Evolutionary conservation across 2,329 filamentous ascomycete genomes (phyloP).

Genomic region (Penicillium sp.): DNA sequence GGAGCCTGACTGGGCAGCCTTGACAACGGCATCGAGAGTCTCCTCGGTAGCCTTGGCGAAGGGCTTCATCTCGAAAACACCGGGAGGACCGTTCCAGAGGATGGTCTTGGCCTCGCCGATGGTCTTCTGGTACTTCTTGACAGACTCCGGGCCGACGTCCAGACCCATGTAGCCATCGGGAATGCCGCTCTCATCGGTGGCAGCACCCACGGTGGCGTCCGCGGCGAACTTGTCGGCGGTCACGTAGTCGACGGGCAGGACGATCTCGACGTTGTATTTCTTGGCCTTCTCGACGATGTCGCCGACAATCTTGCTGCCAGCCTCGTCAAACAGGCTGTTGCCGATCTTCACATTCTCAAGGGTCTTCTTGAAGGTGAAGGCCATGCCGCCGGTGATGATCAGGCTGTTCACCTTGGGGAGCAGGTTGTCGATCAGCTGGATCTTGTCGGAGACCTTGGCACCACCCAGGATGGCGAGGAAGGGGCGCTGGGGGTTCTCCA

Average conservation of each 20-base stretch:
- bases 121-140: constrained; percentile 82
- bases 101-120: constrained; percentile 91
- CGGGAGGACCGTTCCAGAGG: constrained; percentile 96
- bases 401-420: constrained; percentile 97
- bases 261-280: constrained; percentile 91
- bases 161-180: constrained; percentile 98
- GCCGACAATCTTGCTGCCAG: constrained; percentile 84
- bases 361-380: constrained; percentile 99
- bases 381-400: constrained; percentile 96
- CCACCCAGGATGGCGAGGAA: constrained; percentile 98
- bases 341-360: constrained; percentile 87
- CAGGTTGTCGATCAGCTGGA: constrained; percentile 98
- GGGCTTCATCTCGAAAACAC: constrained; percentile 95
- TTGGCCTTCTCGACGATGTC: constrained; percentile 92
- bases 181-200: constrained; percentile 84
- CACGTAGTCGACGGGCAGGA: constrained; percentile 91
- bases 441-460: constrained; percentile 99
- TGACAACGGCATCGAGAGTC: constrained; percentile 83
- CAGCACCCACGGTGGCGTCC: constrained; percentile 75
- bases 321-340: constrained; percentile 87
- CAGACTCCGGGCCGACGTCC: constrained; percentile 85
- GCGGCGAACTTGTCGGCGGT: constrained; percentile 92
- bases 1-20: constrained; percentile 75
- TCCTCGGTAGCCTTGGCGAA: constrained; percentile 91
- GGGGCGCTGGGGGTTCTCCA: constrained; percentile 87